These are phyloP conservation scores for Thermothielavioides terrestris DNA, from an alignment of 495 filamentous ascomycete species.

Conservation along the genomic window DNA sequence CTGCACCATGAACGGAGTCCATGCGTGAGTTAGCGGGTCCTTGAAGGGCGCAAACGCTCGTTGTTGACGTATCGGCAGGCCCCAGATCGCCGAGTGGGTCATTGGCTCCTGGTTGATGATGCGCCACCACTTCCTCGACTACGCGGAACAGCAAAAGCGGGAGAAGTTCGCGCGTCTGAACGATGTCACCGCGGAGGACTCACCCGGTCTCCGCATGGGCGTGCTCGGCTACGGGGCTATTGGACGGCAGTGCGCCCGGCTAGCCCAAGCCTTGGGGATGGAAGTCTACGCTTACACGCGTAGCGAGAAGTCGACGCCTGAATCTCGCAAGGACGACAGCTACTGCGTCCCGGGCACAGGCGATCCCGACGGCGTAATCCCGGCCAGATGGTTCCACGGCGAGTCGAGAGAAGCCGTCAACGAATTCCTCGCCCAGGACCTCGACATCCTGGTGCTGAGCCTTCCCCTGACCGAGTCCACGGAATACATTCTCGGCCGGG, in stretches of 20 bases:
- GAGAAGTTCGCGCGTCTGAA: background rate
- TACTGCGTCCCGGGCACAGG: constrained; percentile 71
- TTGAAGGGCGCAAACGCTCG: background rate
- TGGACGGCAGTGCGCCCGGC: constrained; percentile 62
- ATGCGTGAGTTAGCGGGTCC: constrained; percentile 8
- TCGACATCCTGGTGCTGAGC: constrained; percentile 68
- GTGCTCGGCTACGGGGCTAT: constrained; percentile 37
- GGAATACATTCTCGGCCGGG: constrained; percentile 48
- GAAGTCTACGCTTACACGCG: constrained; percentile 76
- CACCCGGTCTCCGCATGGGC: constrained; percentile 30
- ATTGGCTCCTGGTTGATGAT: constrained; percentile 32
- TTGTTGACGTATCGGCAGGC: constrained; percentile 11
- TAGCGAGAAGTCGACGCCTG: constrained; percentile 44
- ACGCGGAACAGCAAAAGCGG: constrained; percentile 15
- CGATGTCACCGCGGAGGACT: constrained; percentile 15
- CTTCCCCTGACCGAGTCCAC: constrained; percentile 67
- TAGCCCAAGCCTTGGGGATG: constrained; percentile 68
- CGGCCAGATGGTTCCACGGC: constrained; percentile 65
- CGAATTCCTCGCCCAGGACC: constrained; percentile 56
- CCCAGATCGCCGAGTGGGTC: constrained; percentile 40
- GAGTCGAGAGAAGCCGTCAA: constrained; percentile 49
- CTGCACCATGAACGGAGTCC: constrained; percentile 26
- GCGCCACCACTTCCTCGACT: constrained; percentile 24
- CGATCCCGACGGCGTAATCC: constrained; percentile 64
- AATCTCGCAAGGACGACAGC: constrained; percentile 50